A percentile compares a stretch with the other conserved stretches of the same genome.
phyloP scores from a whole-genome alignment of 352 stramenopile species.

The Blastocystis sp. region DNA sequence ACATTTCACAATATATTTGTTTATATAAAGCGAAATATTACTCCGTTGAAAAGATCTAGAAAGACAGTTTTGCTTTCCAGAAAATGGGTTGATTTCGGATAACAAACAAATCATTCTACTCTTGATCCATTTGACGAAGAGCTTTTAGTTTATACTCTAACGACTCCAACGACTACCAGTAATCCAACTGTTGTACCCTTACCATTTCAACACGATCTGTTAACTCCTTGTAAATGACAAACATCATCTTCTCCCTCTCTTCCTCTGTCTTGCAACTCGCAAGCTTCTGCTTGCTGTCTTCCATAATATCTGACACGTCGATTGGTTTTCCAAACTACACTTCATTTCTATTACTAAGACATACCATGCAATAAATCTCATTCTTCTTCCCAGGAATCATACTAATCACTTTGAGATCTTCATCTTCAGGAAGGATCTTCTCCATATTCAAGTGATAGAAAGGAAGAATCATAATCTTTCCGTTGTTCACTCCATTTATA shows the following conservation, averaged over 20 bases:
- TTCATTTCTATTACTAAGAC: neutral
- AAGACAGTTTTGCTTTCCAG: neutral
- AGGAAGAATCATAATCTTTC: conserved; percentile 46
- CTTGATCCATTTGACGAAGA: conserved; percentile 25
- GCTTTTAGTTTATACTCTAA: conserved; percentile 45
- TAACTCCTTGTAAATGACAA: conserved; percentile 58
- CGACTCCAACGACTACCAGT: neutral
- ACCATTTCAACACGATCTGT: conserved; percentile 14
- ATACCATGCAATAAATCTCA: conserved; percentile 49
- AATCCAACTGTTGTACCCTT: neutral
- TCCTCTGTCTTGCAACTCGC: conserved; percentile 48
- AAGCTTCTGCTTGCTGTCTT: conserved; percentile 16
- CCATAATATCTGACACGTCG: conserved; percentile 48
- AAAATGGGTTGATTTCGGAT: neutral
- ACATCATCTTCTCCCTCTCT: conserved; percentile 50
- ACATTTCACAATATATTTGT: neutral
- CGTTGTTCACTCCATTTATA: conserved; percentile 46
- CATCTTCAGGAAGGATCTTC: conserved; percentile 15
- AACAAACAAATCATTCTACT: neutral
- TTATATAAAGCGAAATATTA: neutral
- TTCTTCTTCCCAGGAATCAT: conserved; percentile 41
- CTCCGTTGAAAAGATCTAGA: neutral
- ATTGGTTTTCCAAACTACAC: conserved; percentile 58
- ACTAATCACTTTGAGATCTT: conserved; percentile 40
- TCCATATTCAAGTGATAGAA: conserved; percentile 64